Percentiles rank a stretch among this genome's conserved stretches.
Conservation (phyloP, 345 rosid species). For the Citrus sinensis region DNA sequence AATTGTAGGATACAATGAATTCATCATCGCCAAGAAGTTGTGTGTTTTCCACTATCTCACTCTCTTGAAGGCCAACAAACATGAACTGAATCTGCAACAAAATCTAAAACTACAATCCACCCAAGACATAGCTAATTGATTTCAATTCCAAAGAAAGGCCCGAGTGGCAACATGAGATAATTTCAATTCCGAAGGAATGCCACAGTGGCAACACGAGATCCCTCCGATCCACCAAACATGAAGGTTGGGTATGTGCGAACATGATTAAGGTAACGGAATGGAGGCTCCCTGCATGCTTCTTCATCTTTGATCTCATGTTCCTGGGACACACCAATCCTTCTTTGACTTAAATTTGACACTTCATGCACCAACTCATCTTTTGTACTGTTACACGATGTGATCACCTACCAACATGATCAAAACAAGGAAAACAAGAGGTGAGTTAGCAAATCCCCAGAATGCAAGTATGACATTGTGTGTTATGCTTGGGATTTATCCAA, state of each 20-base stretch:
- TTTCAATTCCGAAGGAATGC: slow-evolving; percentile 71
- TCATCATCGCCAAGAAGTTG: neutral
- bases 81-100: neutral
- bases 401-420: slow-evolving; percentile 43
- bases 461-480: neutral
- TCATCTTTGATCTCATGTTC: slow-evolving; percentile 38
- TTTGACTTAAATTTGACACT: slow-evolving; percentile 61
- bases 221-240: slow-evolving; percentile 80
- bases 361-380: slow-evolving; percentile 85
- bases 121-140: neutral
- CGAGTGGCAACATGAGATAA: slow-evolving; percentile 77
- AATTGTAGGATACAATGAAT: neutral
- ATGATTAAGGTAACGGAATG: slow-evolving; percentile 68
- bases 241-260: slow-evolving; percentile 86
- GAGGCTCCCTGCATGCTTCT: slow-evolving; percentile 31
- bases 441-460: neutral
- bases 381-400: slow-evolving; percentile 86
- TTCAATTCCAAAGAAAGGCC: slow-evolving; percentile 69
- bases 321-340: slow-evolving; percentile 33
- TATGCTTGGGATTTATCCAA: neutral
- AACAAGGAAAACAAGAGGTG: neutral
- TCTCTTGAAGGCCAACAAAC: neutral
- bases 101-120: neutral
- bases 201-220: slow-evolving; percentile 92
- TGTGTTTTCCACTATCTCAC: neutral